phyloP scores from a whole-genome alignment of 768 basidiomycete species.

The Boletus fagicola region DNA sequence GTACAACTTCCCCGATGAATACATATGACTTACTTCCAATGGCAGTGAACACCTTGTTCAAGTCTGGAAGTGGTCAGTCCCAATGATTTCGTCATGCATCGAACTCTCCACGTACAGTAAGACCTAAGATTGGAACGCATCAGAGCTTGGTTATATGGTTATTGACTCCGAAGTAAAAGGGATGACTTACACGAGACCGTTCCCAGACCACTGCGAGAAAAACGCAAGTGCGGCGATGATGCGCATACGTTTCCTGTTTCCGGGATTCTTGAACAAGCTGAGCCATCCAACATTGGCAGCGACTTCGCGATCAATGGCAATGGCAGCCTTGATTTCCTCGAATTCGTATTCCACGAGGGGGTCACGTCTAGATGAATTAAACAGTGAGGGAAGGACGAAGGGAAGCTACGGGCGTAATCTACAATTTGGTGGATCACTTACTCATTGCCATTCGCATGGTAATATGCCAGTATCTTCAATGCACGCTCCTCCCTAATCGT shows the following conservation, averaged over 20 bases:
- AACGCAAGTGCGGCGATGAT: not conserved
- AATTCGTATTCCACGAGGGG: not conserved
- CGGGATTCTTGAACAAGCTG: not conserved
- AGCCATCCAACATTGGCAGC: not conserved
- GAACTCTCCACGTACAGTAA: constrained; percentile 27
- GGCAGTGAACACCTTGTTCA: constrained; percentile 51
- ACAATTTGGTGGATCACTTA: not conserved
- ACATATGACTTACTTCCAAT: constrained; percentile 36
- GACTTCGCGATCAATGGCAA: not conserved
- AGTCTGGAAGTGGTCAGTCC: constrained; percentile 29
- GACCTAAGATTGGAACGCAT: constrained; percentile 5
- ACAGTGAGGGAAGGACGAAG: not conserved
- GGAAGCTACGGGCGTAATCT: too few relatives aligned
- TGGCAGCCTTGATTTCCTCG: not conserved
- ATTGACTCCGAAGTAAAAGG: not conserved
- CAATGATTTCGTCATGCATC: not conserved
- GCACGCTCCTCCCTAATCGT: not conserved
- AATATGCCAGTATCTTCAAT: not conserved
- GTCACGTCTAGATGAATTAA: not conserved
- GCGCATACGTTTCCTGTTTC: not conserved
- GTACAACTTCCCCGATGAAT: not conserved
- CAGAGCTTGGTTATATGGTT: not conserved
- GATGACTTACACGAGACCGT: constrained; percentile 32
- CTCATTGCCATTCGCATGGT: not conserved
- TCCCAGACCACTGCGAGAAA: not conserved